These are phyloP conservation scores for Aspergillus sp. DNA, from an alignment of 2,329 filamentous ascomycete genomes.

Conservation along the genomic window DNA sequence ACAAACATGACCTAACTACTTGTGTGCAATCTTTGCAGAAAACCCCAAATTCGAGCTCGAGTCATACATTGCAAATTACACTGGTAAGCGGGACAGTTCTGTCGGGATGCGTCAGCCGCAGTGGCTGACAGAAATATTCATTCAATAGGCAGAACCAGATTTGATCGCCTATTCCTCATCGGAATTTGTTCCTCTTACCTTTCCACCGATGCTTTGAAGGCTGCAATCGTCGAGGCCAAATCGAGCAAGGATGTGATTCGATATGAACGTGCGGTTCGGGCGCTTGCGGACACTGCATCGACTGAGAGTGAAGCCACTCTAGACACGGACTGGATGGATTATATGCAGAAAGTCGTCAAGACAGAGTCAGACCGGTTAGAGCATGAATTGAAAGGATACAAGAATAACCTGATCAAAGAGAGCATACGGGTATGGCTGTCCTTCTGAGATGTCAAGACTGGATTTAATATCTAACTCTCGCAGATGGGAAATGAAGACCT, in stretches of 20 bases:
- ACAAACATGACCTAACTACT: constrained; percentile 3
- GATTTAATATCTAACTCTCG: constrained; percentile 4
- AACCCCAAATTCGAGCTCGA: constrained; percentile 87
- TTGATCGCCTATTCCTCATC: constrained; percentile 76
- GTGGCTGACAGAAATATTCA: constrained; percentile 3
- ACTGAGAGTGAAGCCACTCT: constrained; percentile 61
- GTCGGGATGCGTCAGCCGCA: neutral
- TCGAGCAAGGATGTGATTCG: constrained; percentile 65
- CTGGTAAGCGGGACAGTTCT: constrained; percentile 49
- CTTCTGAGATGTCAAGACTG: neutral
- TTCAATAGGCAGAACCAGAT: constrained; percentile 66
- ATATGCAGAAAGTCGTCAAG: constrained; percentile 61
- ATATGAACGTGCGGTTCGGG: constrained; percentile 66
- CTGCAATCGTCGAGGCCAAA: constrained; percentile 72
- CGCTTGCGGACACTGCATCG: constrained; percentile 60
- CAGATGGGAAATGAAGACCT: constrained; percentile 95
- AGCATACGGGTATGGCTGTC: constrained; percentile 69
- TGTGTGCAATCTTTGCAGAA: constrained; percentile 44
- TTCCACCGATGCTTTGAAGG: constrained; percentile 72
- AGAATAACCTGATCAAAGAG: constrained; percentile 95
- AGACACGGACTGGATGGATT: constrained; percentile 73
- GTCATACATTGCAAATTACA: constrained; percentile 84
- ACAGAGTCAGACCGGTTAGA: constrained; percentile 72
- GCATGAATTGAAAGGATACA: constrained; percentile 81
- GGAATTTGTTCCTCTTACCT: constrained; percentile 73